Evolutionary conservation across 2,329 filamentous ascomycete species (phyloP).

Genomic region (Verticillium longisporum): DNA sequence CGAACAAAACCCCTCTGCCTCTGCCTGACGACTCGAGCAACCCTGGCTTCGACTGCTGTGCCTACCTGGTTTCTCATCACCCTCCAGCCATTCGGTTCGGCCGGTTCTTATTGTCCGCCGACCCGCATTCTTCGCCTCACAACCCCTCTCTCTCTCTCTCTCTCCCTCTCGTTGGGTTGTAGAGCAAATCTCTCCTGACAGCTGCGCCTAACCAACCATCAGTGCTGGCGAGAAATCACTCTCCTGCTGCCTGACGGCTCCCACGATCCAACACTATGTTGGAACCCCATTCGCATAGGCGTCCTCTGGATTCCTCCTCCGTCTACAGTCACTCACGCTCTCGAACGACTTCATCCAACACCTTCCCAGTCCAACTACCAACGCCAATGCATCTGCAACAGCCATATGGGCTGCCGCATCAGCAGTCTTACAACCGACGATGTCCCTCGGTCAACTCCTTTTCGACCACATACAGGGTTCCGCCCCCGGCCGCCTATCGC

Average conservation of each 20-base stretch:
- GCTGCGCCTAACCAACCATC: background rate
- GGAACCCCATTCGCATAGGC: constrained; percentile 16
- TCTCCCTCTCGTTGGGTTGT: background rate
- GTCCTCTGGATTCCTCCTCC: constrained; percentile 15
- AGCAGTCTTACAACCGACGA: constrained; percentile 38
- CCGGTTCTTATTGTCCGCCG: background rate
- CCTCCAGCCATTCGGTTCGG: background rate
- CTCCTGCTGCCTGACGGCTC: background rate
- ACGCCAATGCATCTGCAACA: constrained; percentile 26
- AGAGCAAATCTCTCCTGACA: background rate
- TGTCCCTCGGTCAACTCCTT: constrained; percentile 62
- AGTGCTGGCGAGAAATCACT: background rate
- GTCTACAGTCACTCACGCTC: constrained; percentile 48
- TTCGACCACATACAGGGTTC: constrained; percentile 65
- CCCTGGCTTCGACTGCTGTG: background rate
- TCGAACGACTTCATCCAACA: constrained; percentile 50
- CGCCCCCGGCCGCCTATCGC: constrained; percentile 49
- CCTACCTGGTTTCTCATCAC: background rate
- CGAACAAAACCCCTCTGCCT: background rate
- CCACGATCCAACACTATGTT: constrained; percentile 4
- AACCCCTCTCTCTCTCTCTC: background rate
- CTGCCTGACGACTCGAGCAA: background rate
- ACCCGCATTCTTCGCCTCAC: background rate
- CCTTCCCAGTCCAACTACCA: constrained; percentile 32
- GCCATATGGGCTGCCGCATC: constrained; percentile 18